Conservation (phyloP, 305 asterid genomes). For the Vinca major region DNA sequence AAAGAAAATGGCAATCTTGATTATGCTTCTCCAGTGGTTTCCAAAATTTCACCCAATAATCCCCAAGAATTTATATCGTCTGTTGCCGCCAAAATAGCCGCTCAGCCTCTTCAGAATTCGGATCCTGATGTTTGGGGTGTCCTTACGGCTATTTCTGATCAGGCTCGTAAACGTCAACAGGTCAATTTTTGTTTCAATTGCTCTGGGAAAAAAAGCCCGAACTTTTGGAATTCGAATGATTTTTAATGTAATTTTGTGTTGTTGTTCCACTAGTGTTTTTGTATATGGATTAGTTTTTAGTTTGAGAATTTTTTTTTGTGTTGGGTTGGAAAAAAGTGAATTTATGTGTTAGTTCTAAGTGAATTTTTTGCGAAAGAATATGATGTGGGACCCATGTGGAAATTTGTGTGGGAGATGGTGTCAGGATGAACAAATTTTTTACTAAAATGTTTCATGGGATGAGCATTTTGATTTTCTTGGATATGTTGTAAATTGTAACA, state of each 20-base stretch:
- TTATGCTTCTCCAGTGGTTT: slow-evolving; percentile 15
- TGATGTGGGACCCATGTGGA: too few relatives aligned
- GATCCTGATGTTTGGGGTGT: slow-evolving; percentile 90
- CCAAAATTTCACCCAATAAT: slow-evolving; percentile 20
- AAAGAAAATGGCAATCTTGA: slow-evolving; percentile 10
- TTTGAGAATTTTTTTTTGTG: too few relatives aligned
- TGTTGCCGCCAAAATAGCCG: slow-evolving; percentile 56
- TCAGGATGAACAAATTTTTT: background rate
- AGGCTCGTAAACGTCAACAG: slow-evolving; percentile 79
- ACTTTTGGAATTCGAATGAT: background rate
- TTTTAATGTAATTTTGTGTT: background rate
- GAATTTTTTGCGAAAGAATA: too few relatives aligned
- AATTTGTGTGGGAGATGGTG: too few relatives aligned
- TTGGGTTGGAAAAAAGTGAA: too few relatives aligned
- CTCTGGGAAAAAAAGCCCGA: background rate
- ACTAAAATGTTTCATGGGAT: background rate
- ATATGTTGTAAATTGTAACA: background rate
- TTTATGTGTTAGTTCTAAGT: too few relatives aligned
- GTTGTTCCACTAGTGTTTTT: background rate
- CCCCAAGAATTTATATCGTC: slow-evolving; percentile 44
- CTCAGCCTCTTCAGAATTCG: slow-evolving; percentile 66
- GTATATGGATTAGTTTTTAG: too few relatives aligned
- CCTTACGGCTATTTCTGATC: slow-evolving; percentile 79
- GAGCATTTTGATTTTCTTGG: background rate
- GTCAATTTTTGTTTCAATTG: slow-evolving; percentile 19